Base-by-base conservation (phyloP, 2,329 filamentous ascomycete genomes). In the Zymoseptoria ardabiliae region DNA sequence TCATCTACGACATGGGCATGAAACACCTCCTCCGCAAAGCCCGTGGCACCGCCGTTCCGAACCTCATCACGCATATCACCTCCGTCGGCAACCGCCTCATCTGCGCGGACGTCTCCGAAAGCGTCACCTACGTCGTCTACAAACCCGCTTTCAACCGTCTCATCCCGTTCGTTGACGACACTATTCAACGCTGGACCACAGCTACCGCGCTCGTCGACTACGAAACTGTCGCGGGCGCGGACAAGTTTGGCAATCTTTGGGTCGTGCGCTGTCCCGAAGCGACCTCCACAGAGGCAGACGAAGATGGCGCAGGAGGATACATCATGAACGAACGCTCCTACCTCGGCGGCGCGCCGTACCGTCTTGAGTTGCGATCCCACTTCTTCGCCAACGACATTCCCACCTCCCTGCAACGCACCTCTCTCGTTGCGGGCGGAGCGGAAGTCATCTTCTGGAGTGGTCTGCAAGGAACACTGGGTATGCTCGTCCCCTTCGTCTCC, bases 161-260 rank as follows among this genome's bases (percentile, higher is more conserved):
- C 53, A 95, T 99, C 61, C 89, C 93, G 0, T 99, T 99, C 69
- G 90, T 84, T 19, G 94, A 99, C 71, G 94, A 99, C 72, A 88
- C 87, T 6, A 83, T 97, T 61, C 82, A 91, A 55, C 86, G 94
- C 30, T 97, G 92, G 90, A 96, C 91, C 1, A 96, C 91, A 0
- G 89, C 89, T 66, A 88, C 89, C 0, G 84, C 91, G 2, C 96
- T 99, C 91, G 87, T 97, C 1, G 94, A 99, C 75, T 99, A 99
- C 74, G 94, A 99, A 73, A 96, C 94, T 1, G 86, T 90, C 22
- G 92, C 91, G 2, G 94, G 93, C 41, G 93, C 93, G 41, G 94
- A 99, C 78, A 97, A 97, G 72, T 99, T 99, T 66, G 95, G 94
- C 61, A 99, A 99, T 69, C 76, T 99, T 17, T 99, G 91, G 87